Base-by-base conservation (phyloP, 495 filamentous ascomycete genomes). In the Xylaria sp. region DNA sequence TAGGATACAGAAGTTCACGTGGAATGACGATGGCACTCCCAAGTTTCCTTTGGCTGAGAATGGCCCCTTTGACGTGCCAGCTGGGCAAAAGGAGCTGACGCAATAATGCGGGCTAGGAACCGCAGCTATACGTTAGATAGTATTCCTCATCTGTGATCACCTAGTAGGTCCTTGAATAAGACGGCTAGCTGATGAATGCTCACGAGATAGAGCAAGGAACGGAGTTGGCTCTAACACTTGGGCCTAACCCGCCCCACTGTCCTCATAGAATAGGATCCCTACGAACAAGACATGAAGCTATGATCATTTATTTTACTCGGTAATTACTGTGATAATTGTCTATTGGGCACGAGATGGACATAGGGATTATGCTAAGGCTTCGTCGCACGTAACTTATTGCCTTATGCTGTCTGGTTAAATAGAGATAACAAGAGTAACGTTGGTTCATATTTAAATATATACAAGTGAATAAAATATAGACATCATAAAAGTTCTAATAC, bases 11-110 rank as follows among this genome's bases (percentile, higher is more conserved):
- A 74, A 71, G 21, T 75, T 78, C 24, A 70, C 68, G 6, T 78
- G 75, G 75, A 77, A 78, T 17, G 73, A 75, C 9, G 73, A 77
- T 61, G 77, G 77, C 43, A 77, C 75, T 26, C 77, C 77, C 0
- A 72, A 65, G 29, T 79, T 79, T 40, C 77, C 77, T 2, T 58
- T 72, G n/a, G 77, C 77, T 26, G 72, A 74, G 67, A 79, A 79
- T 43, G 77, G 77, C 0, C 77, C 77, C 24, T 74, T 79, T 46
- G 5, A 19, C 26, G 77, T 76, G 3, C 77, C 75, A 2, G 71
- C 74, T 40, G 77, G 77, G 1, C 75, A 79, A 61, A 62, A 70
- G 61, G 69, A 67, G 29, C 67, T 73, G 35, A 70, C 68, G 8
- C 21, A 58, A 33, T 52, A 52, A 21, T 15, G 26, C 62, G 40